These are phyloP conservation scores for Talaromyces nanjingensis DNA, from an alignment of 495 filamentous ascomycete genomes.

Conservation along the genomic window DNA sequence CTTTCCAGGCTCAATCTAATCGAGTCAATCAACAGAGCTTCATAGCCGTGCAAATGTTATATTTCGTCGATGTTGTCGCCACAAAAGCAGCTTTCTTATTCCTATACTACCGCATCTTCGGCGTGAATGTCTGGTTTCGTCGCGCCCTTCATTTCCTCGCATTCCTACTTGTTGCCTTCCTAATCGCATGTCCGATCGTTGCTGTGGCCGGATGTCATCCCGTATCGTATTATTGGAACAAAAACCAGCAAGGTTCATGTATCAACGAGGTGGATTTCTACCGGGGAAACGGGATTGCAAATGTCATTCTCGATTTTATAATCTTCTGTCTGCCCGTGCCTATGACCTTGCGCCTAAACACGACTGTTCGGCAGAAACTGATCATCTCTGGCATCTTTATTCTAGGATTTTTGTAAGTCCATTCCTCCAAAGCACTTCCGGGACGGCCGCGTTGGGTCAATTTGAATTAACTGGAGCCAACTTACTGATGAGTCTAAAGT, in stretches of 20 bases:
- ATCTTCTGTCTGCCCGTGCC: constrained; percentile 39
- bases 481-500: constrained; percentile 7
- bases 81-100: constrained; percentile 27
- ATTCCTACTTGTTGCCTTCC: constrained; percentile 28
- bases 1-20: neutral
- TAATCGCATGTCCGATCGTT: constrained; percentile 18
- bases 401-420: constrained; percentile 26
- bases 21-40: constrained; percentile 15
- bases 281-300: constrained; percentile 37
- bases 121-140: constrained; percentile 27
- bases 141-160: constrained; percentile 24
- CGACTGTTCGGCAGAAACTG: constrained; percentile 22
- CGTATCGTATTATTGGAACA: constrained; percentile 19
- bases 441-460: neutral
- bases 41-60: constrained; percentile 19
- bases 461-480: neutral
- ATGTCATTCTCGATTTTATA: constrained; percentile 37
- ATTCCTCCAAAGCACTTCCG: neutral
- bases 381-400: constrained; percentile 28
- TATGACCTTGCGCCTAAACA: constrained; percentile 29
- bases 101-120: constrained; percentile 36
- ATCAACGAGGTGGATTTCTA: constrained; percentile 34
- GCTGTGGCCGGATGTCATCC: constrained; percentile 18
- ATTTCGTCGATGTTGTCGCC: constrained; percentile 20
- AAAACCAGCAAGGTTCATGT: constrained; percentile 21